Conservation (phyloP, 2,329 filamentous ascomycete genomes). For the Dactylellina leptospora region DNA sequence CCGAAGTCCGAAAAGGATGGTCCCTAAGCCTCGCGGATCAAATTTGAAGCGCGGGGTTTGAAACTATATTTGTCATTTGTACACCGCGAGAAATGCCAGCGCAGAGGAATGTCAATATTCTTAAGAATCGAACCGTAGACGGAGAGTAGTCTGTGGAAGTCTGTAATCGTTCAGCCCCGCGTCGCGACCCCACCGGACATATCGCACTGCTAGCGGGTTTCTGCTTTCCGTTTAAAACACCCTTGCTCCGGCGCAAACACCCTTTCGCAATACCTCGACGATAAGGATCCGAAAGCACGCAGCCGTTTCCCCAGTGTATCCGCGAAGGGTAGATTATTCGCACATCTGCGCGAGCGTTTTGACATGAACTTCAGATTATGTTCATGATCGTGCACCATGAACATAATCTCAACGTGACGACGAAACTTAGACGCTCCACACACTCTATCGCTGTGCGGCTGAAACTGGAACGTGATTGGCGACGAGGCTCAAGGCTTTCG, state of each 20-base stretch:
- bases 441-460: slow-evolving; percentile 47
- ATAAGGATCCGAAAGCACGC: too few species aligned
- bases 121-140: slow-evolving; percentile 10
- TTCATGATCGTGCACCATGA: too few species aligned
- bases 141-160: neutral
- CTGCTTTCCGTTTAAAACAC: slow-evolving; percentile 16
- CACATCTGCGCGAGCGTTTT: too few species aligned
- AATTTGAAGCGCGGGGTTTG: slow-evolving; percentile 23
- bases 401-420: too few species aligned
- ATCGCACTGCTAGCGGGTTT: slow-evolving; percentile 46
- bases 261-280: too few species aligned
- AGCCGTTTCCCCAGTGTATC: too few species aligned
- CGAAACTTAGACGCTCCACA: too few species aligned
- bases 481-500: slow-evolving; percentile 44
- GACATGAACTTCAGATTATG: too few species aligned
- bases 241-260: slow-evolving; percentile 16
- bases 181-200: slow-evolving; percentile 41
- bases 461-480: slow-evolving; percentile 30
- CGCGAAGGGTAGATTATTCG: too few species aligned
- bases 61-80: slow-evolving; percentile 41
- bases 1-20: neutral
- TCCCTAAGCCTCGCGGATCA: slow-evolving; percentile 39
- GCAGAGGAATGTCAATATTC: slow-evolving; percentile 28
- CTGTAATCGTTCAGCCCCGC: slow-evolving; percentile 48
- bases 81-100: slow-evolving; percentile 7